Conservation (phyloP, 805 yeast genomes). For the Metschnikowia kunwiensis region DNA sequence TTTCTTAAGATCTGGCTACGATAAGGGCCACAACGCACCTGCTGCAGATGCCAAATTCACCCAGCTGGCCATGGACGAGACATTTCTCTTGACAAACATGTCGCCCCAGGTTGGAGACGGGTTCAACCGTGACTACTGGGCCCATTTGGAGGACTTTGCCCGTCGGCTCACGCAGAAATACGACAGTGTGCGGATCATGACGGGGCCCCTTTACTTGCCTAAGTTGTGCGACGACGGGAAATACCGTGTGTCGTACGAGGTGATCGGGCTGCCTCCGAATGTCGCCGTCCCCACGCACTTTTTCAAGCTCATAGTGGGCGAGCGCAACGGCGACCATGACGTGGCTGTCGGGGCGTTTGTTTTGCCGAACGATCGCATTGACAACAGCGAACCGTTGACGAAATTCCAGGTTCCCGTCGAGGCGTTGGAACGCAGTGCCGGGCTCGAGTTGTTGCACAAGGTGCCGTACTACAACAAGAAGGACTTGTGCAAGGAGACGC, state of each 20-base stretch:
- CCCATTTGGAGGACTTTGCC: constrained; percentile 88
- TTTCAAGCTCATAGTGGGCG: constrained; percentile 87
- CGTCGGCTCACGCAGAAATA: constrained; percentile 73
- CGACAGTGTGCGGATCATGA: constrained; percentile 76
- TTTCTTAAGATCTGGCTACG: constrained; percentile 93
- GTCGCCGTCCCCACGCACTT: constrained; percentile 98
- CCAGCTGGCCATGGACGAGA: constrained; percentile 92
- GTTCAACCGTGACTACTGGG: constrained; percentile 96
- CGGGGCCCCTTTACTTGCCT: constrained; percentile 93
- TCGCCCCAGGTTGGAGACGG: constrained; percentile 98
- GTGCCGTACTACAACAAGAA: constrained; percentile 56
- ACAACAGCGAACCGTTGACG: constrained; percentile 66
- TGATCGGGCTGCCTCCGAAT: constrained; percentile 94
- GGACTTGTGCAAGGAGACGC: constrained; percentile 74
- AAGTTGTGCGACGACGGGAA: constrained; percentile 78
- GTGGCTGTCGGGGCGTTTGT: constrained; percentile 90
- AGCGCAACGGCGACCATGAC: constrained; percentile 43
- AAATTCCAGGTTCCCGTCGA: constrained; percentile 85
- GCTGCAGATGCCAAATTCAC: constrained; percentile 95
- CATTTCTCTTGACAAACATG: constrained; percentile 85
- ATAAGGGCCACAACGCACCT: constrained; percentile 96
- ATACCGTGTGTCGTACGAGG: constrained; percentile 79
- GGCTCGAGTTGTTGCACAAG: constrained; percentile 72
- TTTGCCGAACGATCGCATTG: constrained; percentile 79
- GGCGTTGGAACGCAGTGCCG: constrained; percentile 83